Conservation (phyloP, 2,329 filamentous ascomycete species). For the Epichloe glyceriae region DNA sequence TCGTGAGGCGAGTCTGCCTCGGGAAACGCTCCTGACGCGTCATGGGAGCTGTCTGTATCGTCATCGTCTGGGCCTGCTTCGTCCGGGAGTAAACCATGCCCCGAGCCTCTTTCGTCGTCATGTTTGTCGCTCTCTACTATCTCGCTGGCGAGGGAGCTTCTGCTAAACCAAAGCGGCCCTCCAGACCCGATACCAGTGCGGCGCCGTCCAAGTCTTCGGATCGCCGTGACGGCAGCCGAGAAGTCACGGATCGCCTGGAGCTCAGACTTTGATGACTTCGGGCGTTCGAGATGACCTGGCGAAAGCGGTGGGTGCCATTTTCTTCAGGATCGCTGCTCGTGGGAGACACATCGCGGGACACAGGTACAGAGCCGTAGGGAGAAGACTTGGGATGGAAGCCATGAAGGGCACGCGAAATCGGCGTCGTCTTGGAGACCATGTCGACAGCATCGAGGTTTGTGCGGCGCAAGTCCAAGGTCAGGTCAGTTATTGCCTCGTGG, state of each 20-base stretch:
- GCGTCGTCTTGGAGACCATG: slow-evolving; percentile 25
- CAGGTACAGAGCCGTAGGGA: slow-evolving; percentile 26
- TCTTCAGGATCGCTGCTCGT: slow-evolving; percentile 20
- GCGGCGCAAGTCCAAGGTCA: slow-evolving; percentile 5
- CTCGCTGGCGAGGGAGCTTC: slow-evolving; percentile 34
- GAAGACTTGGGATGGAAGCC: slow-evolving; percentile 16
- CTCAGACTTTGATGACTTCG: slow-evolving; percentile 15
- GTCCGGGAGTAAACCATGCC: slow-evolving; percentile 18
- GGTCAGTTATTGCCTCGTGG: slow-evolving; percentile 16
- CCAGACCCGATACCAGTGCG: slow-evolving; percentile 38
- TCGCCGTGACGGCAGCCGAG: slow-evolving; percentile 20
- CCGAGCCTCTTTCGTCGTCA: slow-evolving; percentile 21
- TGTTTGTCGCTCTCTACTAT: slow-evolving; percentile 29
- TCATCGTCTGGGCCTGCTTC: slow-evolving; percentile 11
- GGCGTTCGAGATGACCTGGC: slow-evolving; percentile 21
- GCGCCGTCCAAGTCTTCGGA: slow-evolving; percentile 40
- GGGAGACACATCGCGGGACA: slow-evolving; percentile 23
- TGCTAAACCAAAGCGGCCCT: slow-evolving; percentile 39
- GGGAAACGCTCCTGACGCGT: slow-evolving; percentile 35
- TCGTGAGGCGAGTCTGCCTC: slow-evolving; percentile 64
- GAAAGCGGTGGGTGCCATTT: slow-evolving; percentile 19
- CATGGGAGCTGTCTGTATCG: slow-evolving; percentile 23
- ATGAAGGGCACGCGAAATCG: slow-evolving; percentile 20
- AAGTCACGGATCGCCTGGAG: slow-evolving; percentile 19
- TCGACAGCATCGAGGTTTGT: slow-evolving; percentile 8